Base-by-base conservation (phyloP, 495 filamentous ascomycete genomes). In the Penicillium argentinense region DNA sequence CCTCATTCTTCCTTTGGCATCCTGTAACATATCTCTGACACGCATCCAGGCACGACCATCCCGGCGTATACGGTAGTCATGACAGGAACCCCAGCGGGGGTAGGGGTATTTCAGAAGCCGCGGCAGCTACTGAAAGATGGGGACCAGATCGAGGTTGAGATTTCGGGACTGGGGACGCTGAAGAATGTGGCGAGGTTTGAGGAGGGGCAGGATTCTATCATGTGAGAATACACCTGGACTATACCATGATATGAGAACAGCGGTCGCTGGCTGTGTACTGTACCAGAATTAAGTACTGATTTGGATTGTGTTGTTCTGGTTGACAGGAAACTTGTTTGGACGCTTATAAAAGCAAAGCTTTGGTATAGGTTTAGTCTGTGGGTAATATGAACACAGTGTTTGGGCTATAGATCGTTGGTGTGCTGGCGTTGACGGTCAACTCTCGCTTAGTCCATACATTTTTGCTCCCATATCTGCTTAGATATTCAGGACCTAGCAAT, bases 41-140 rank as follows among this genome's bases (percentile, higher is more conserved):
- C 33, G 21, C 14, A 23, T 27, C 19, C 24, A 53, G 86, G 85
- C 26, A 86, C 84, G 16, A 88, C 86, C 4, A 57, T 89, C 26
- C 56, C 84, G 25, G 82, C 83, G 2, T 84, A 85, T 13, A 48
- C 37, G 1, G 45, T 34, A n/a, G 37, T 48, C 3, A 48, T 48
- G 45, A 48, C 45, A 0, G 45, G 45, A 0, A 48, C 37, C 9
- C 45, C 45, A 4, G 45, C 45, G 9, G 45, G 45, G 16, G 45
- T 48, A 2, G 45, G 45, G 1, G 21, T 41, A 13, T 48, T 48
- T n/a, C 45, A 48, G 11, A 48, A 34, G 6, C 45, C 37, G 8
- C 45, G 45, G 1, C 45, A 48, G 27, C 27, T 48, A 2, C 12
- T 32, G 12, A 32, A 48, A 9, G 27, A 39, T 18, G 42, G 30